phyloP scores from a whole-genome alignment of 345 rosid species.

The Ceriops decandra region DNA sequence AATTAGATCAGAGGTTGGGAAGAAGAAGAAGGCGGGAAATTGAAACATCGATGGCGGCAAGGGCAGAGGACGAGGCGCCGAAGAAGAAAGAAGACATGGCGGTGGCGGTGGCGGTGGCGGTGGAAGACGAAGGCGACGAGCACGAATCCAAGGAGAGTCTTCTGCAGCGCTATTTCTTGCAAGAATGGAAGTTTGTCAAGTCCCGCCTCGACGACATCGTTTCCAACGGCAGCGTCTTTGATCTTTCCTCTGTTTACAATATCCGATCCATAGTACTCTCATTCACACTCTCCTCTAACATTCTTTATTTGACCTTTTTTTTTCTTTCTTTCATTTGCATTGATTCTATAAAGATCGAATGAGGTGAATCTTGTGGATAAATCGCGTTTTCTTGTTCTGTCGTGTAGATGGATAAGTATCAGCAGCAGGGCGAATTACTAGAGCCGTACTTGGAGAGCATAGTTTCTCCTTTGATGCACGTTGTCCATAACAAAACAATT shows the following conservation, averaged over 20 bases:
- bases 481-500: conserved; percentile 53
- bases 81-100: not conserved
- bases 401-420: conserved; percentile 82
- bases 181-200: conserved; percentile 81
- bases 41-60: conserved; percentile 12
- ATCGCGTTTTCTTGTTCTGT: not conserved
- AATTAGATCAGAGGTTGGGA: not conserved
- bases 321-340: not conserved
- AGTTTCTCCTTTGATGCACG: conserved; percentile 74
- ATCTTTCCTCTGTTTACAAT: conserved; percentile 56
- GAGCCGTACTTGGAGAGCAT: conserved; percentile 91
- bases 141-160: conserved; percentile 67
- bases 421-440: conserved; percentile 79
- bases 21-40: not conserved
- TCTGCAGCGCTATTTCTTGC: conserved; percentile 73
- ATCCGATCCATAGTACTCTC: conserved; percentile 73
- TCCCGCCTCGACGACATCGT: conserved; percentile 64
- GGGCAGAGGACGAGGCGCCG: not conserved
- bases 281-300: not conserved
- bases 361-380: not conserved
- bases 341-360: not conserved
- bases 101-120: conserved; percentile 6
- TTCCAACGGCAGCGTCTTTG: conserved; percentile 57
- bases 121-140: conserved; percentile 63
- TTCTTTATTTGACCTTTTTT: not conserved